Base-by-base conservation (phyloP, 179 eudicot genomes). In the Heliamphora ciliata region DNA sequence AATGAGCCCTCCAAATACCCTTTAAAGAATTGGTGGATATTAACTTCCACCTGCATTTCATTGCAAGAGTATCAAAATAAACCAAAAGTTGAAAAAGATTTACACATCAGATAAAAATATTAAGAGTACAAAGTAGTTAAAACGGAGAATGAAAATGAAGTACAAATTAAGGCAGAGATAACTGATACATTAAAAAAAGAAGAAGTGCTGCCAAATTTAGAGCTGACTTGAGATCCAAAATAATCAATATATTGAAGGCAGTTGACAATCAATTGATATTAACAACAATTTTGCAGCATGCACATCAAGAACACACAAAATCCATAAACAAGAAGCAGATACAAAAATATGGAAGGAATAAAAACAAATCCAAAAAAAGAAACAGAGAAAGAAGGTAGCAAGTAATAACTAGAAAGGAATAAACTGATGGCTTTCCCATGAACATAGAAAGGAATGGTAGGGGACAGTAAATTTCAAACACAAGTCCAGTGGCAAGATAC, bases 11-110 rank as follows among this genome's bases (percentile, higher is more conserved):
- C 85, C 51, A 82, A 60, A 83, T 92, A 92, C 82, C 89, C 89
- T 6, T 85, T 72, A 81, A 92, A 92, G 82, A 92, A 92, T 48
- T 84, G 71, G 74, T 87, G 94, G 51, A 92, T 86, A 69, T 91
- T 92, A 61, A 91, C 74, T 31, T 86, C 88, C 70, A 86, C 86
- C 89, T 92, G 85, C 70, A 71, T 72, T 17, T 54, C 52, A 79
- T 60, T 58, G n/a, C 66, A 79, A 51, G 46, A 24, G 18, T 1
- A 56, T 9, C 6, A 17, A 68, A 44, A 69, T 10, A 9, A 71
- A 70, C 55, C 44, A 58, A 77, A 17, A 70, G n/a, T 24, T 60
- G 4, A 80, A 58, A 69, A 40, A 4, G 3, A 21, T 17, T 44
- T 59, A 58, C 24, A 8, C 13, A 6, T 17, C 15, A 76, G 67